Percentiles rank a stretch among this genome's conserved stretches.
Conservation (phyloP, 108 stramenopile genomes). For the Cyclotella sp. region DNA sequence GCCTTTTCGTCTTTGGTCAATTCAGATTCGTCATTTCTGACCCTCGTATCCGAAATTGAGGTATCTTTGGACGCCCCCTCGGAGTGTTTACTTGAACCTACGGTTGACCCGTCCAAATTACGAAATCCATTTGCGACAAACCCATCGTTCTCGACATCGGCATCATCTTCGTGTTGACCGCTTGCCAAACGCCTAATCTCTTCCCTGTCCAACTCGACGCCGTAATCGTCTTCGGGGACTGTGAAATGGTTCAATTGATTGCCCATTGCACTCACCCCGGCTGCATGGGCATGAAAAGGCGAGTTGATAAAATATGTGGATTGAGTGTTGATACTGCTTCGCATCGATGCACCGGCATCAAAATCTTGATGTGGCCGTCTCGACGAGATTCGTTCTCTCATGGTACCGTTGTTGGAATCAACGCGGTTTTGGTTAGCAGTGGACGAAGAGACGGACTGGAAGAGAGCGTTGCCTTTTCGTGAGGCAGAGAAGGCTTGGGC, state of each 20-base stretch:
- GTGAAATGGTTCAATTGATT: conserved; percentile 13
- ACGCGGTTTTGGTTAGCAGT: neutral
- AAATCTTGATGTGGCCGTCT: neutral
- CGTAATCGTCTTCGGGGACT: conserved; percentile 13
- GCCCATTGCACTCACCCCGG: conserved; percentile 15
- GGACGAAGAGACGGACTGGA: neutral
- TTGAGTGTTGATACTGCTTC: conserved; percentile 1
- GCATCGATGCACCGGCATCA: neutral
- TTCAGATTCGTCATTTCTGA: neutral
- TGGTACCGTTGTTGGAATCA: neutral
- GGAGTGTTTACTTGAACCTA: neutral
- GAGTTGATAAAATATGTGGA: neutral
- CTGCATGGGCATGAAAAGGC: neutral
- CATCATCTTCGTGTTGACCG: neutral
- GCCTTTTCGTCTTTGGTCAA: neutral
- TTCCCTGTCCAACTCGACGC: conserved; percentile 22
- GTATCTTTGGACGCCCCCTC: neutral
- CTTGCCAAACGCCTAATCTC: conserved; percentile 20
- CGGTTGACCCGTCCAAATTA: neutral
- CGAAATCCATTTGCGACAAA: neutral
- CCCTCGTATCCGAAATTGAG: neutral
- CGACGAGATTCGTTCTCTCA: neutral
- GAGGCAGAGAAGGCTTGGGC: conserved; percentile 12
- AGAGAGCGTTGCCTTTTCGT: conserved; percentile 14
- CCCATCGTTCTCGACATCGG: neutral